Percentiles rank a stretch among this genome's conserved stretches.
phyloP scores from a whole-genome alignment of 306 rosid species.

The Lathyrus tuberosus region DNA sequence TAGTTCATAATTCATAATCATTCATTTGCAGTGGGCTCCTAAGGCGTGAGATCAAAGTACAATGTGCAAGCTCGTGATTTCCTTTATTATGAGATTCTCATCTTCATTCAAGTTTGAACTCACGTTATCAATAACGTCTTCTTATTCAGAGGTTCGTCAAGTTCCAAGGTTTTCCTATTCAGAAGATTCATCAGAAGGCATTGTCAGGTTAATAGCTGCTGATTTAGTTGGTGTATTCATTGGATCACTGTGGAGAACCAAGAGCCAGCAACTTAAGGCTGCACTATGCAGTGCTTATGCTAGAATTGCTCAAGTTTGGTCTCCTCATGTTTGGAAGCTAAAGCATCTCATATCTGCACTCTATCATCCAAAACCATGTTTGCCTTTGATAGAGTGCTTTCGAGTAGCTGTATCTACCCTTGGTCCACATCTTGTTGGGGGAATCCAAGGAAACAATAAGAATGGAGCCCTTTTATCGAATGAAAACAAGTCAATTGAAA shows the following conservation, averaged over 20 bases:
- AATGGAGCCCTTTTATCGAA: conserved; percentile 36
- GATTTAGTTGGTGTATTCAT: conserved; percentile 66
- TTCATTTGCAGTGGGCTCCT: too few species aligned
- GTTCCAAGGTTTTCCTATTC: too few species aligned
- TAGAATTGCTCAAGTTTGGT: conserved; percentile 72
- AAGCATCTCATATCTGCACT: conserved; percentile 69
- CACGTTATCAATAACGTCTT: too few species aligned
- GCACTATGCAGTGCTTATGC: conserved; percentile 78
- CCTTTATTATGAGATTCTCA: too few species aligned
- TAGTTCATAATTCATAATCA: too few species aligned
- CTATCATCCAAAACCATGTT: conserved; percentile 61
- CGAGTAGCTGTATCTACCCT: conserved; percentile 70
- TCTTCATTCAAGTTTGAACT: too few species aligned
- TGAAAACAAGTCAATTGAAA: conserved; percentile 53
- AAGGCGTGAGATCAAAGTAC: too few species aligned
- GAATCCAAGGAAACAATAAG: conserved; percentile 36
- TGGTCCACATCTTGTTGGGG: conserved; percentile 69
- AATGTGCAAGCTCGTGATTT: too few species aligned
- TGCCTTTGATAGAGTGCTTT: conserved; percentile 75
- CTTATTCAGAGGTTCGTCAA: too few species aligned
- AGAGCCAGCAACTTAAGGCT: conserved; percentile 91
- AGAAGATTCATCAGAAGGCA: too few species aligned
- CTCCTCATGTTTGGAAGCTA: conserved; percentile 88
- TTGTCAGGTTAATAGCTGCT: conserved; percentile 79
- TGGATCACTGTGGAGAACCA: conserved; percentile 66